A percentile compares a stretch with the other conserved stretches of the same genome.
These are phyloP conservation scores for Martensiomyces pterosporus DNA, from an alignment of 192 early-diverging fungal species.

Conservation along the genomic window DNA sequence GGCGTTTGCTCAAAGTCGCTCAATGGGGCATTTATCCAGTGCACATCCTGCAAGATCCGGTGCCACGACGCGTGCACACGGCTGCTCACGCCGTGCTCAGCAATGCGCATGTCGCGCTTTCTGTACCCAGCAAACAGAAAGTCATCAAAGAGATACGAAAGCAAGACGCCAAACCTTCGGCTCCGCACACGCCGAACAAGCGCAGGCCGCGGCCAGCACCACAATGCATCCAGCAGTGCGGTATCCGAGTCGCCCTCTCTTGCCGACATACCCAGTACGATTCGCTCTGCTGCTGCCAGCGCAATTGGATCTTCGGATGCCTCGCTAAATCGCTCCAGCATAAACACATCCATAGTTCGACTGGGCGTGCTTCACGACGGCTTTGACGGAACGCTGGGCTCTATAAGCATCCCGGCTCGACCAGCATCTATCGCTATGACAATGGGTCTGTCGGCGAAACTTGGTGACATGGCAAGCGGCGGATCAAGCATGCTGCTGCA, in stretches of 20 bases:
- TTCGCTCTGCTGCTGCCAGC: slow-evolving; percentile 11
- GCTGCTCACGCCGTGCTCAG: slow-evolving; percentile 29
- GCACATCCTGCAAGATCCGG: slow-evolving; percentile 47
- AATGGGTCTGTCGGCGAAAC: slow-evolving; percentile 12
- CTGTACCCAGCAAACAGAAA: slow-evolving; percentile 43
- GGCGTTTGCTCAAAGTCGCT: slow-evolving; percentile 26
- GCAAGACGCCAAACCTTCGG: slow-evolving; percentile 41
- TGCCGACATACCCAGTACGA: slow-evolving; percentile 12
- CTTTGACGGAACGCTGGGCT: slow-evolving; percentile 33
- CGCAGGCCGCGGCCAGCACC: slow-evolving; percentile 12
- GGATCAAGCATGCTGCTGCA: slow-evolving; percentile 1
- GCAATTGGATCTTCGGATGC: slow-evolving; percentile 34
- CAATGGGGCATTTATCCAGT: slow-evolving; percentile 44
- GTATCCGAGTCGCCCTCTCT: slow-evolving; percentile 6
- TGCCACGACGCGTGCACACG: slow-evolving; percentile 43
- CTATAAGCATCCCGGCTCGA: neutral
- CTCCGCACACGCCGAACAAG: slow-evolving; percentile 24
- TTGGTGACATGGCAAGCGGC: neutral
- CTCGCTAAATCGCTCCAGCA: slow-evolving; percentile 18
- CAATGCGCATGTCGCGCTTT: slow-evolving; percentile 52
- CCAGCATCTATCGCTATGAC: slow-evolving; percentile 36
- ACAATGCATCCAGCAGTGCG: neutral
- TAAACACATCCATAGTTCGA: neutral
- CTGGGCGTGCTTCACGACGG: slow-evolving; percentile 18
- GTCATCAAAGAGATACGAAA: slow-evolving; percentile 50